Evolutionary conservation across 495 filamentous ascomycete genomes (phyloP).

Genomic region (Friedmanniomyces endolithicus): DNA sequence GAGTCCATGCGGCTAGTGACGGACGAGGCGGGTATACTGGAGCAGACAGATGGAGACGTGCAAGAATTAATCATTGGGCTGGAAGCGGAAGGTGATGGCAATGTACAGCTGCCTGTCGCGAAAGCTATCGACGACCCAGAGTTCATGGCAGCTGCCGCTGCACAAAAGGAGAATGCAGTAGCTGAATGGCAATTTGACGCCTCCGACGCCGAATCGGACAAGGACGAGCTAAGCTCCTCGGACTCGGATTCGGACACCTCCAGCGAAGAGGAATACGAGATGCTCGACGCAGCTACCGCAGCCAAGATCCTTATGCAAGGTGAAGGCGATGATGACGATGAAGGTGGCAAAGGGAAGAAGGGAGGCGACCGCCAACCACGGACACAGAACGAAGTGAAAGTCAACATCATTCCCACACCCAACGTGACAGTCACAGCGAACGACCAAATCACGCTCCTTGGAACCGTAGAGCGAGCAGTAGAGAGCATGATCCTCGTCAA

Average conservation of each 20-base stretch:
- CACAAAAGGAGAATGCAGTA: conserved; percentile 46
- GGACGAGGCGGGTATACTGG: neutral
- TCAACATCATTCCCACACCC: conserved; percentile 58
- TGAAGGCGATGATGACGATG: conserved; percentile 62
- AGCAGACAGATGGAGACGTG: neutral
- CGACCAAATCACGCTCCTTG: conserved; percentile 62
- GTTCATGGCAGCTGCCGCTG: conserved; percentile 32
- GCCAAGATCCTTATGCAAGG: conserved; percentile 68
- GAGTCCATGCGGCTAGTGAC: neutral
- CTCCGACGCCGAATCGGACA: conserved; percentile 44
- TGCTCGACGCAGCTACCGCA: conserved; percentile 65
- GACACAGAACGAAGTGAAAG: conserved; percentile 61
- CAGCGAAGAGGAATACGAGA: conserved; percentile 56
- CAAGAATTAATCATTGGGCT: neutral
- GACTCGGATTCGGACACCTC: conserved; percentile 40
- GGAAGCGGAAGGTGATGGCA: neutral
- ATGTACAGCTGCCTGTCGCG: neutral
- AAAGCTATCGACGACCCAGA: conserved; percentile 18
- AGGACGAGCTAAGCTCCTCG: conserved; percentile 37
- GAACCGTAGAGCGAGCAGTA: conserved; percentile 57
- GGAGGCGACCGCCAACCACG: conserved; percentile 37
- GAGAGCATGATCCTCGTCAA: conserved; percentile 67
- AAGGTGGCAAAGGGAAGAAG: conserved; percentile 22
- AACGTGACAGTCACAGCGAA: conserved; percentile 58
- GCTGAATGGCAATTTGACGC: conserved; percentile 65